Evolutionary conservation across 805 yeast species (phyloP), one percentile per base, ranked within the genome.

Genomic region (Lachancea mirantina): DNA sequence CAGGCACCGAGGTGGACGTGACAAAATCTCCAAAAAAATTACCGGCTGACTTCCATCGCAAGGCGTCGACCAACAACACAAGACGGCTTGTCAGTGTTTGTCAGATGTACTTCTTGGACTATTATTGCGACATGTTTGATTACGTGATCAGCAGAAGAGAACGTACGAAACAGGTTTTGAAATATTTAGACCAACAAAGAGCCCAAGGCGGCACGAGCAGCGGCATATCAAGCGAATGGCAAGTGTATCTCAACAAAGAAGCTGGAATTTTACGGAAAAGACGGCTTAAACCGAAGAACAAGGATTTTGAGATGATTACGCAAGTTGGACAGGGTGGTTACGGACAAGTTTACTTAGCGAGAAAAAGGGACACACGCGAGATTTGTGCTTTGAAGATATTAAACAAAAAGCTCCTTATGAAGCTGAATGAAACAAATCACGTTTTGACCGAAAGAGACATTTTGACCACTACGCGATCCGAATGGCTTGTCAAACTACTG

Each of bases 241-340:
- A 70, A 42, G 74, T 77, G 33, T 92, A 92, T 53, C 64, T 76
- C 11, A 84, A 89, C 8, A 72, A 89, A 35, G 99, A 92, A 59
- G 69, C 94, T 27, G 84, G 84, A 6, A 70, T 76, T 30, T 65
- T 92, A 48, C 74, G 99, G 46, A 85, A 85, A 55, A 74, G 96
- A 52, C 74, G 99, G 54, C 68, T 85, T 38, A 84, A 85, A 59
- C 95, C 96, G 21, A 84, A 81, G 55, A 92, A 88, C 54, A 88
- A 88, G 47, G 98, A 92, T 59, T 92, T 92, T 55, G 94, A 87
- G 55, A 84, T 89, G 67, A 80, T 92, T 45, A 92, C 99, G 1
- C 98, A 92, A 64, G 96, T 92, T 19, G 99, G 99, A 9, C 98
- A 92, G 65, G 99, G 99, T 52, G 99, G 99, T 3, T 92, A 92